Evolutionary conservation across 2,329 filamentous ascomycete species (phyloP).

Genomic region (Fusarium sambucinum): DNA sequence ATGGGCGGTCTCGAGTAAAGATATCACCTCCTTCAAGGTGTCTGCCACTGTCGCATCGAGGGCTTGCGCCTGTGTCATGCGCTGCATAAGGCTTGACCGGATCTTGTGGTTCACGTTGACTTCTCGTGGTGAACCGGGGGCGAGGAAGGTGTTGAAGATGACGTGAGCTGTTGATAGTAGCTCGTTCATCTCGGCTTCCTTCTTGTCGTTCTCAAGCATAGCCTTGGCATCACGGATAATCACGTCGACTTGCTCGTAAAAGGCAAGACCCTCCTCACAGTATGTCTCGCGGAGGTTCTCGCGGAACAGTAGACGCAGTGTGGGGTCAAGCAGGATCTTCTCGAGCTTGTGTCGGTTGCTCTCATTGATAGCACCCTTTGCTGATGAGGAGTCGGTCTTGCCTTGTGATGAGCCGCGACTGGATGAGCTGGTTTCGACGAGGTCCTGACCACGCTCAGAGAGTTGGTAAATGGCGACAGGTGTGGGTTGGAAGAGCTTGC

Average conservation of each 20-base stretch:
- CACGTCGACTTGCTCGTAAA: slow-evolving; percentile 93
- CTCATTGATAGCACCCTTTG: slow-evolving; percentile 74
- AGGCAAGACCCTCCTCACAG: slow-evolving; percentile 96
- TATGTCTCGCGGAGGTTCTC: slow-evolving; percentile 95
- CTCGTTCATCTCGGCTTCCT: slow-evolving; percentile 86
- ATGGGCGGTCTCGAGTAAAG: slow-evolving; percentile 92
- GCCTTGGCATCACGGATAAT: slow-evolving; percentile 78
- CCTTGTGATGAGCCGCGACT: slow-evolving; percentile 72
- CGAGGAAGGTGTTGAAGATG: slow-evolving; percentile 98
- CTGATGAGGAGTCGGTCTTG: slow-evolving; percentile 59
- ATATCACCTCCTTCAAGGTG: slow-evolving; percentile 88
- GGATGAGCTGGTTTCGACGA: slow-evolving; percentile 65
- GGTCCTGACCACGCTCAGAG: slow-evolving; percentile 80
- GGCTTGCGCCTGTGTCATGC: slow-evolving; percentile 96
- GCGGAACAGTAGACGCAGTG: slow-evolving; percentile 87
- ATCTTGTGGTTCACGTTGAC: slow-evolving; percentile 97
- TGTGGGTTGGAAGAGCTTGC: slow-evolving; percentile 82
- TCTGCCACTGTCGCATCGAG: slow-evolving; percentile 92
- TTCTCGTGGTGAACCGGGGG: slow-evolving; percentile 94
- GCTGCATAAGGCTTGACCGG: slow-evolving; percentile 89
- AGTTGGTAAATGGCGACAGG: slow-evolving; percentile 88
- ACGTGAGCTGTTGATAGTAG: slow-evolving; percentile 95
- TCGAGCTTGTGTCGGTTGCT: slow-evolving; percentile 95
- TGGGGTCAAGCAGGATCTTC: slow-evolving; percentile 90
- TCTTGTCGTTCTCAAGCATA: slow-evolving; percentile 69